Percentiles rank a stretch among this genome's conserved stretches.
Conservation (phyloP, 2,329 filamentous ascomycete species). For the Cryphonectria naterciae region DNA sequence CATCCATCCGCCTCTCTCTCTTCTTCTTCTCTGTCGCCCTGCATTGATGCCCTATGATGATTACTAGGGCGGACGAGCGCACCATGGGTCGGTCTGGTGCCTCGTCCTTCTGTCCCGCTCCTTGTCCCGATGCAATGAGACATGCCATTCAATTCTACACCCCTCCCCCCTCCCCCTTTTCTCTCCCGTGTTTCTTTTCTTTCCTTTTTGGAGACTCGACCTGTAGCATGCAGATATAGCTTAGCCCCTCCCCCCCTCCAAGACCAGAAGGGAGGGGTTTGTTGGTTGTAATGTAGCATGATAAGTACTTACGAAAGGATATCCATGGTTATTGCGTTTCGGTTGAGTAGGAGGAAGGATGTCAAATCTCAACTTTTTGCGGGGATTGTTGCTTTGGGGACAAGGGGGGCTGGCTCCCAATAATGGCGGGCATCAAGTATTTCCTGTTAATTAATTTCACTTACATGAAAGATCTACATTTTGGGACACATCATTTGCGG, state of each 20-base stretch:
- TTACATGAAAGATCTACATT: not conserved
- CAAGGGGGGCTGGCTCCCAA: not conserved
- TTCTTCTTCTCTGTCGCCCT: not conserved
- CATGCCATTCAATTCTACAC: not conserved
- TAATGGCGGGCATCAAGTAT: not conserved
- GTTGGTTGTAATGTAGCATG: not conserved
- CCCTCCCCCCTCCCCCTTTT: no score
- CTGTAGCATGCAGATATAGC: not conserved
- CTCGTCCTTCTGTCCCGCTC: not conserved
- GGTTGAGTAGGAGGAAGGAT: not conserved
- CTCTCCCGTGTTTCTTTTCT: not conserved
- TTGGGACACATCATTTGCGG: slow-evolving; percentile 1
- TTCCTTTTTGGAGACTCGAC: not conserved
- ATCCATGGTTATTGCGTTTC: not conserved
- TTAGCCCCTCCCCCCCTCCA: not conserved
- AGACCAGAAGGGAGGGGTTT: not conserved
- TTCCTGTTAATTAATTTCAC: not conserved
- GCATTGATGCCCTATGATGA: not conserved
- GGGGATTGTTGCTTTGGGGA: not conserved
- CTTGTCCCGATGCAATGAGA: not conserved
- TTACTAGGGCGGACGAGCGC: not conserved
- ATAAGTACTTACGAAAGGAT: not conserved
- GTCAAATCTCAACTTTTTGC: not conserved
- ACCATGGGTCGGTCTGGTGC: not conserved
- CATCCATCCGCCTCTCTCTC: not conserved